These are phyloP conservation scores for Leishmania turanica DNA, from an alignment of 208 protist species.

Conservation along the genomic window DNA sequence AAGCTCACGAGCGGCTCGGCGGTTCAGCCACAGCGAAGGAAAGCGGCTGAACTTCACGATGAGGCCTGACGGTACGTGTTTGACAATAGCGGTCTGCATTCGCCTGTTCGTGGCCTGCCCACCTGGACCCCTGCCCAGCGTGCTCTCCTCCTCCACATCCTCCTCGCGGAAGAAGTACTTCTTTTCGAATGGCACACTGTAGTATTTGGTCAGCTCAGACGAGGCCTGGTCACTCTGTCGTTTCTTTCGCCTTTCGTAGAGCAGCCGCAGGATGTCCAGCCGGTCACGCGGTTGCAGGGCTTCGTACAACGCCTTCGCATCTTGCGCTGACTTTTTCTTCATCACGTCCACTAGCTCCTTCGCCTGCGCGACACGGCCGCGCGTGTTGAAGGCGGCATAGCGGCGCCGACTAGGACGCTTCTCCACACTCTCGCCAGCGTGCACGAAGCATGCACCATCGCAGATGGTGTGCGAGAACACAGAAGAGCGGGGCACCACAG, in stretches of 20 bases:
- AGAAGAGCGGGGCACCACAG: not conserved
- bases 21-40: constrained; percentile 85
- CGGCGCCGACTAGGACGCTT: constrained; percentile 50
- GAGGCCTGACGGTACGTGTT: constrained; percentile 63
- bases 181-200: constrained; percentile 62
- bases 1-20: constrained; percentile 75
- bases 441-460: constrained; percentile 2
- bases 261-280: constrained; percentile 62
- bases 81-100: constrained; percentile 84
- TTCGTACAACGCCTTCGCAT: constrained; percentile 45
- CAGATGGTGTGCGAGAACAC: not conserved
- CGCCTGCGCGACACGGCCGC: constrained; percentile 50
- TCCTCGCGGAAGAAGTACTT: constrained; percentile 83
- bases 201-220: constrained; percentile 52
- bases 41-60: constrained; percentile 87
- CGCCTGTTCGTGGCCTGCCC: constrained; percentile 89
- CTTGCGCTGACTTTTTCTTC: constrained; percentile 35
- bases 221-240: constrained; percentile 28
- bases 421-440: not conserved
- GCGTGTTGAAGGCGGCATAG: constrained; percentile 62
- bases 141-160: constrained; percentile 76
- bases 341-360: constrained; percentile 56
- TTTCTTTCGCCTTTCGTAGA: constrained; percentile 37
- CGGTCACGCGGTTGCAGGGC: constrained; percentile 63
- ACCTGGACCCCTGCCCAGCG: constrained; percentile 79